Percentiles rank a stretch among this genome's conserved stretches.
phyloP scores from a whole-genome alignment of 805 yeast genomes.

The Candida chilensis region DNA sequence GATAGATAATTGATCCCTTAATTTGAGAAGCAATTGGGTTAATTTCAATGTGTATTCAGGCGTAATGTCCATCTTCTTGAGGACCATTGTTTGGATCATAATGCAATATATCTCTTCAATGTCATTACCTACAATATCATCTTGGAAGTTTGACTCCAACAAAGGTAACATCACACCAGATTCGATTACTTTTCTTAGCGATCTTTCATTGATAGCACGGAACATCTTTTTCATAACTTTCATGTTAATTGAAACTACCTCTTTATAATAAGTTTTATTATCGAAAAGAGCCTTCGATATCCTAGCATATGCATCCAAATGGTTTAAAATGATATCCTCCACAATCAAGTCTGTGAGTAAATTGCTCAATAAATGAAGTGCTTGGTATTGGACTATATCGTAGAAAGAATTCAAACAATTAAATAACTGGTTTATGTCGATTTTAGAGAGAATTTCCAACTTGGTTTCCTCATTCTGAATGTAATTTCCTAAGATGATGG shows the following conservation, averaged over 20 bases:
- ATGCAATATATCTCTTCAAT: conserved; percentile 3
- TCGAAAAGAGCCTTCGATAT: background rate
- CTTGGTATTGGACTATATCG: conserved; percentile 5
- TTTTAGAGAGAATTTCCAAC: conserved; percentile 3
- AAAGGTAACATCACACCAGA: background rate
- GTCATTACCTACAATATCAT: background rate
- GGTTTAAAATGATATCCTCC: conserved; percentile 3
- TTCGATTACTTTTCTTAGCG: background rate
- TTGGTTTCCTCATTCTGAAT: conserved; percentile 8
- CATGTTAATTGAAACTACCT: background rate
- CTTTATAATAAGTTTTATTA: conserved; percentile 1
- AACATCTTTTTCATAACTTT: background rate
- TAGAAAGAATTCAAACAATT: conserved; percentile 11
- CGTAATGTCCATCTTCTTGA: conserved; percentile 9
- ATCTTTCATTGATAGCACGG: background rate
- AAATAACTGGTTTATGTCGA: conserved; percentile 13
- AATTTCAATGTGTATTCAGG: conserved; percentile 1
- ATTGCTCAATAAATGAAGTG: conserved; percentile 4
- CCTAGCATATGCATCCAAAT: conserved; percentile 6
- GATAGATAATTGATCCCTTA: conserved; percentile 6
- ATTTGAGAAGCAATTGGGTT: conserved; percentile 5
- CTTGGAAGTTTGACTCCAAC: background rate
- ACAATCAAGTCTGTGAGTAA: conserved; percentile 3
- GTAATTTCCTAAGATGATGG: conserved; percentile 11
- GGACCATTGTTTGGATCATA: conserved; percentile 4